These are phyloP conservation scores for Leptographium radiaticola DNA, from an alignment of 2,329 filamentous ascomycete genomes.

Conservation along the genomic window DNA sequence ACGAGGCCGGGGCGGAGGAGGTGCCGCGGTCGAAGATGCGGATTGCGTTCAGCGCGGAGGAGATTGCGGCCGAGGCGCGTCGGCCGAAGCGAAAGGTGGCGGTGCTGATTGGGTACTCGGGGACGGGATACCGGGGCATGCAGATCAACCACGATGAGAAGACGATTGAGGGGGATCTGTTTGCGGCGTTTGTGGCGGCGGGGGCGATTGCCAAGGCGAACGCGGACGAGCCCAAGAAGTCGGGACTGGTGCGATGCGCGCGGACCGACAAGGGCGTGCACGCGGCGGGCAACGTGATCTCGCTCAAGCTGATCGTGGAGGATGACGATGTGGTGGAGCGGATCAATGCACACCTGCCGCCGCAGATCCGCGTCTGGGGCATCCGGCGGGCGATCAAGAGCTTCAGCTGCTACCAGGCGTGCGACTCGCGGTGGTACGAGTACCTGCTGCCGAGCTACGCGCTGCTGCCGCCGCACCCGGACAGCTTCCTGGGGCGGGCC, in stretches of 20 bases:
- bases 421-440: conserved; percentile 94
- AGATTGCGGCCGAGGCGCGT: conserved; percentile 77
- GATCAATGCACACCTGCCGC: conserved; percentile 74
- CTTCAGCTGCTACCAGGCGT: conserved; percentile 91
- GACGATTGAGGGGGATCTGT: conserved; percentile 93
- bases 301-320: conserved; percentile 89
- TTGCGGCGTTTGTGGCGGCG: conserved; percentile 79
- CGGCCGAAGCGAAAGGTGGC: conserved; percentile 88
- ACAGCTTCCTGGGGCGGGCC: conserved; percentile 72
- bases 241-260: conserved; percentile 83
- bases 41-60: conserved; percentile 54
- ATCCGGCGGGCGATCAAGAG: conserved; percentile 78
- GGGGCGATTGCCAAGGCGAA: conserved; percentile 95
- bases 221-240: conserved; percentile 93
- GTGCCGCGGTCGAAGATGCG: conserved; percentile 37
- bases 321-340: conserved; percentile 76
- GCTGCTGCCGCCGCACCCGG: conserved; percentile 82
- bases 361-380: conserved; percentile 92
- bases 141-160: conserved; percentile 74
- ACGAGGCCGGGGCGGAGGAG: conserved; percentile 15
- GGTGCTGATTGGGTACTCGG: conserved; percentile 88
- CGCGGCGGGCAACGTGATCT: conserved; percentile 89
- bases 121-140: conserved; percentile 94
- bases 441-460: conserved; percentile 91
- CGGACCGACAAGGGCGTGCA: conserved; percentile 96